Evolutionary conservation across 2,329 filamentous ascomycete genomes (phyloP), one percentile per base, ranked within the genome.

Genomic region (Drechslerella dactyloides): DNA sequence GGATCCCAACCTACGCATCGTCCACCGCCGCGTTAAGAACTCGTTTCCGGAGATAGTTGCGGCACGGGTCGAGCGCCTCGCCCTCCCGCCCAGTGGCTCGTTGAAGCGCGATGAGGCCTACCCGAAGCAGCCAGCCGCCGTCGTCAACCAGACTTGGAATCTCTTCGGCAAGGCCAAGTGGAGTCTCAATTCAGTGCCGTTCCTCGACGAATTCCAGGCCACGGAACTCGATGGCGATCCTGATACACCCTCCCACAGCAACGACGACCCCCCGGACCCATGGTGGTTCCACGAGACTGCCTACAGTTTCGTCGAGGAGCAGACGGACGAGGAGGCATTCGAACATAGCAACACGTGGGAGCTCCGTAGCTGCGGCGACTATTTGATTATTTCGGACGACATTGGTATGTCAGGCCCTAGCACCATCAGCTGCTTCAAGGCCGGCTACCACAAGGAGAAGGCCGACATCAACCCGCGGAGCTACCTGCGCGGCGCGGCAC

Each of bases 301-400:
- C 3, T 65, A 19, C 33, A 30, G 11, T 17, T 8, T 53, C 11
- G 19, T 30, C 11, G 27, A 42, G 2, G 44, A 53, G 7, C 44
- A 55, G n/a, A 2, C 37, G 0, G 44, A 54, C 10, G 55, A 53
- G 21, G 21, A 53, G 21, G 21, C 44, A 8, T 66, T 27, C 19
- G 69, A 74, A 17, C 37, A 17, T 44, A 30, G 53, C 30, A 40
- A 73, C 19, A 75, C 61, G 24, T 76, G 75, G 75, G 75, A 76
- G 17, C 76, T 75, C 48, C 74, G 58, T 27, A 74, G 72, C 23
- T 75, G 74, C 19, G 75, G 74, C 10, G 64, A 74, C 59, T 73
- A 76, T 24, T 66, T 76, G n/a, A 59, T 76, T 15, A 60, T 76
- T 17, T 74, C 74, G 2, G 75, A 76, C 30, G 75, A 76, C 19